Percentiles rank a stretch among this genome's conserved stretches.
Conservation (phyloP, 164 flowering plant species). For the Magnolia kwangsiensis region DNA sequence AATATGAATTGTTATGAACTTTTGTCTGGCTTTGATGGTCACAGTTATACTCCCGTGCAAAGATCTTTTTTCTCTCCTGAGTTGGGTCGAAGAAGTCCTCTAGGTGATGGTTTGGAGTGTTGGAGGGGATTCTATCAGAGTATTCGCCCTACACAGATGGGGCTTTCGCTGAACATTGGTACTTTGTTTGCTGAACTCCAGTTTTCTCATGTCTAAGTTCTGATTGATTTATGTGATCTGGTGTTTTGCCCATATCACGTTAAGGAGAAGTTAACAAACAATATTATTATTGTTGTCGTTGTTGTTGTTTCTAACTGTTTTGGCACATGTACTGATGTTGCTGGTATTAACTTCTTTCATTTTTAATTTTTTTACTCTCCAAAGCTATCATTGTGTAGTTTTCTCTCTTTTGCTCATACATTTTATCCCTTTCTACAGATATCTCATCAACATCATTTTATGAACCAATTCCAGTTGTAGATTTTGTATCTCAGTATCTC, state of each 20-base stretch:
- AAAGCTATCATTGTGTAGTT: background rate
- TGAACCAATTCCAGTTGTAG: constrained; percentile 66
- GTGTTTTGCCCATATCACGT: background rate
- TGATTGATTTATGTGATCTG: background rate
- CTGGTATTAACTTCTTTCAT: background rate
- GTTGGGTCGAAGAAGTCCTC: constrained; percentile 29
- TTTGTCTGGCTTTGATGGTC: background rate
- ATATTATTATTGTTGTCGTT: background rate
- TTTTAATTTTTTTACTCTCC: background rate
- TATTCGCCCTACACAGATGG: constrained; percentile 84
- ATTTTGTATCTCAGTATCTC: constrained; percentile 54
- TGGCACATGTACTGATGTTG: background rate
- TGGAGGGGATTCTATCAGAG: constrained; percentile 82
- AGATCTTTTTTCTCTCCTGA: constrained; percentile 48
- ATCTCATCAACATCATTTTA: constrained; percentile 61
- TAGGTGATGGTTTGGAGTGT: constrained; percentile 61
- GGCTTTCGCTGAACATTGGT: constrained; percentile 80
- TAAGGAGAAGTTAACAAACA: no score
- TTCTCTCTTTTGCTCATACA: background rate
- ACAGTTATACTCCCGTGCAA: constrained; percentile 46
- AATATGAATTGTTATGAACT: background rate
- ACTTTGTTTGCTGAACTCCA: background rate
- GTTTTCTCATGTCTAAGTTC: background rate
- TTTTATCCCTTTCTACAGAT: constrained; percentile 25
- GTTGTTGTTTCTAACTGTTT: background rate